Conservation (phyloP, 2,329 filamentous ascomycete genomes). For the Geosmithia putterillii region DNA sequence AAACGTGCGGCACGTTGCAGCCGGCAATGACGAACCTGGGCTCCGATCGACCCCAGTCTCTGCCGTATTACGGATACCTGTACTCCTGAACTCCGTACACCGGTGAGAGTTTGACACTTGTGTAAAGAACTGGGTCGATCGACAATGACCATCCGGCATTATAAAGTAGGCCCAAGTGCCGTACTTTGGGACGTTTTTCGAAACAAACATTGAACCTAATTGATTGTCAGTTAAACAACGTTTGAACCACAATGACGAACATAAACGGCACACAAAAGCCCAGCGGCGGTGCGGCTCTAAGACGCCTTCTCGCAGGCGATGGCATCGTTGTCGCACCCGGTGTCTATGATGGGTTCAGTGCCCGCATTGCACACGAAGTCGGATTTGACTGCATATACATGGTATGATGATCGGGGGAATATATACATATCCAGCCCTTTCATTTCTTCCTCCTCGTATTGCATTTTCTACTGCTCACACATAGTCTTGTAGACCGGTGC, state of each 20-base stretch:
- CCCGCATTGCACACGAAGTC: conserved; percentile 47
- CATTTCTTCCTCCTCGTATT: not conserved
- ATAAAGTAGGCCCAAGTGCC: not conserved
- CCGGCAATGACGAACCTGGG: too few relatives aligned
- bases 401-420: conserved; percentile 26
- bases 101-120: too few relatives aligned
- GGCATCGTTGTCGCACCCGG: conserved; percentile 46
- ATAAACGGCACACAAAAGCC: not conserved
- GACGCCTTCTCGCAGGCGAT: conserved; percentile 22
- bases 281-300: conserved; percentile 16
- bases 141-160: not conserved
- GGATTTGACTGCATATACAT: conserved; percentile 57
- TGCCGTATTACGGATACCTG: too few relatives aligned
- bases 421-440: not conserved
- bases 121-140: not conserved
- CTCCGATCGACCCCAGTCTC: too few relatives aligned
- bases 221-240: not conserved
- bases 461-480: not conserved
- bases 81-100: too few relatives aligned
- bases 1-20: too few relatives aligned
- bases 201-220: too few relatives aligned
- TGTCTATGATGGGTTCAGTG: conserved; percentile 57
- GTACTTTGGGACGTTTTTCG: not conserved
- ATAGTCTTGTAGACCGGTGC: conserved; percentile 39
- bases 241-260: not conserved